Evolutionary conservation across 2,329 filamentous ascomycete genomes (phyloP).

Genomic region (Aspergillus novoparasiticus): DNA sequence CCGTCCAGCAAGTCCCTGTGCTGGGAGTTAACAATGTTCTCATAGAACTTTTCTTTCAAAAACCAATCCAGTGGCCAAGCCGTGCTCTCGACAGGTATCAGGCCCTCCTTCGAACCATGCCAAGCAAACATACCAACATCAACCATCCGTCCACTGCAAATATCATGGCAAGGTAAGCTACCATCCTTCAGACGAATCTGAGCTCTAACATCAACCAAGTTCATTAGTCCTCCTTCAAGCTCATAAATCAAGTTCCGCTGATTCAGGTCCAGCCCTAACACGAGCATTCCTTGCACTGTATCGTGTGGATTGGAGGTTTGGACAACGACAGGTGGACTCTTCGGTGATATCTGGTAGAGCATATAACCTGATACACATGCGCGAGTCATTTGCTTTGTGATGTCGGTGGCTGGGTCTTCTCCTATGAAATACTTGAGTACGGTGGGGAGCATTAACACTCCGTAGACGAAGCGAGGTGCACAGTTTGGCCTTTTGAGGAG

Average conservation of each 20-base stretch:
- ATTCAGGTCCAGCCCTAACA: constrained; percentile 28
- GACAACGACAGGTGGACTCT: constrained; percentile 25
- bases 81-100: constrained; percentile 10
- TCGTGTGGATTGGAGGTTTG: constrained; percentile 20
- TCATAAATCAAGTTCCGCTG: constrained; percentile 29
- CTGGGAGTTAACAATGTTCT: constrained; percentile 18
- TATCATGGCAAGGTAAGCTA: constrained; percentile 3
- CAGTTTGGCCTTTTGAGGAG: constrained; percentile 21
- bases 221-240: constrained; percentile 24
- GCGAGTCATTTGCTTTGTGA: constrained; percentile 29
- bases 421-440: constrained; percentile 31
- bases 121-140: constrained; percentile 32
- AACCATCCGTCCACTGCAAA: constrained; percentile 18
- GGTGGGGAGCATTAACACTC: constrained; percentile 33
- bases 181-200: constrained; percentile 24
- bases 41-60: constrained; percentile 20
- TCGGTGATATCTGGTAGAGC: constrained; percentile 23
- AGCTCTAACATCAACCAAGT: constrained; percentile 23
- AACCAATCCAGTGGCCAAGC: constrained; percentile 23
- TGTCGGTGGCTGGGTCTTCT: constrained; percentile 18
- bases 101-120: constrained; percentile 15
- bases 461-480: constrained; percentile 32
- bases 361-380: constrained; percentile 30
- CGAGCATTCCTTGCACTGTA: constrained; percentile 30
- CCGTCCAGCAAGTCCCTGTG: constrained; percentile 1